Base-by-base conservation (phyloP, 768 basidiomycete species). In the Phaeolepiota aurea region DNA sequence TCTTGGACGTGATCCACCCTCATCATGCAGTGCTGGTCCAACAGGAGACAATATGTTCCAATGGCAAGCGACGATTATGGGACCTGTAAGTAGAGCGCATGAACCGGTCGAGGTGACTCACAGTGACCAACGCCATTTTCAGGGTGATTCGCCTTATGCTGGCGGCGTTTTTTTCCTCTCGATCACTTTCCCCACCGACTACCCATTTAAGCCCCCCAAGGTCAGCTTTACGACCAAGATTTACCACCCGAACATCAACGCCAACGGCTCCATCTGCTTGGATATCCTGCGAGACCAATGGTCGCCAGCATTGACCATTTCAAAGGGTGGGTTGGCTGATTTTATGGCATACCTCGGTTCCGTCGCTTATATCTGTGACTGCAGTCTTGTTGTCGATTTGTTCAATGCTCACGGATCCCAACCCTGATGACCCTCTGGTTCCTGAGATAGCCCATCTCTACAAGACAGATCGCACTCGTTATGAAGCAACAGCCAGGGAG, bases 21-120 rank as follows among this genome's bases (percentile, higher is more conserved):
- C 93, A 40, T 98, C 96, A 43, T 99, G 96, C 83, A 93, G 90
- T 55, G 96, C 96, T 54, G 96, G 96, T 40, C 96, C 96, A 32
- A 91, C 86, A 45, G 90, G 90, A 40, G 93, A 98, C 60, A 93
- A 97, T 68, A 83, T 98, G 82, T 99, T 97, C 74, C 82, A 91
- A 61, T 97, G 93, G 94, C 92, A 97, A 63, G 94, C 94, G 46
- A 97, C 94, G 51, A 98, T 98, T 63, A 98, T 98, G 94, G 94
- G 94, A 32, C 94, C 94, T 44, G 93, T 94, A 57, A 63, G 92
- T 72, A 18, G 38, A n/a, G n/a, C n/a, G n/a, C n/a, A n/a, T n/a
- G n/a, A n/a, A n/a, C n/a, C n/a, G n/a, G n/a, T n/a, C n/a, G n/a
- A n/a, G n/a, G n/a, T n/a, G n/a, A n/a, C n/a, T n/a, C n/a, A n/a